A percentile compares a stretch with the other conserved stretches of the same genome.
Evolutionary conservation across 257 asterid genomes (phyloP).

Genomic region (Solanum dulcamara): DNA sequence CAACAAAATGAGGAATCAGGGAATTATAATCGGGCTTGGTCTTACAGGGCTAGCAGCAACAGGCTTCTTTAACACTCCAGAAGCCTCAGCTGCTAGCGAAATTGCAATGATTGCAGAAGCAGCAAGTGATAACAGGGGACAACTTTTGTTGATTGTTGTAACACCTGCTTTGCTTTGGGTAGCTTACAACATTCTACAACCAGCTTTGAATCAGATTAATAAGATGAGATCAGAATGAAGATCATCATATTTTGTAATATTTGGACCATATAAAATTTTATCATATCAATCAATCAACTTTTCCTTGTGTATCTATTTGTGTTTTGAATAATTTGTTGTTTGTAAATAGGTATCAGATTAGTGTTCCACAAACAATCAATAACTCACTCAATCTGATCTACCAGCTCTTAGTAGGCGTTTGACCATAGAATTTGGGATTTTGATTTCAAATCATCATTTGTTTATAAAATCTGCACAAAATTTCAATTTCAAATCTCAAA

Average conservation of each 20-base stretch:
- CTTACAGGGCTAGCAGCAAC: constrained; percentile 53
- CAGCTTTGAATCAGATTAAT: constrained; percentile 90
- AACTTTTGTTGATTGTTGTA: constrained; percentile 63
- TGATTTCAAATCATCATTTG: not conserved
- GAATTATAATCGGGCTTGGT: constrained; percentile 59
- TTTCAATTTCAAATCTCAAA: too few species aligned
- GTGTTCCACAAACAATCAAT: not conserved
- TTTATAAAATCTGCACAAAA: not conserved
- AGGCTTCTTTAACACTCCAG: constrained; percentile 35
- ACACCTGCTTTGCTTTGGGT: constrained; percentile 91
- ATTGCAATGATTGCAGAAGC: constrained; percentile 46
- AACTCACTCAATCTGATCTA: not conserved
- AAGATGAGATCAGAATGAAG: constrained; percentile 55
- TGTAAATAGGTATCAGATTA: not conserved
- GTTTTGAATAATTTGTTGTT: not conserved
- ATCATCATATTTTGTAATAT: constrained; percentile 1
- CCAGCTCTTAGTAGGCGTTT: not conserved
- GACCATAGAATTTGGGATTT: not conserved
- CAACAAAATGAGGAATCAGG: constrained; percentile 66
- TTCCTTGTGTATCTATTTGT: not conserved
- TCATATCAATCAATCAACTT: not conserved
- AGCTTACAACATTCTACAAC: constrained; percentile 69
- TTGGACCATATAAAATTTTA: not conserved
- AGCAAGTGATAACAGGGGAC: constrained; percentile 65
- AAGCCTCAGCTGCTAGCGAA: constrained; percentile 48